Evolutionary conservation across 805 yeast genomes (phyloP).

Genomic region (Lipomyces lipofer): DNA sequence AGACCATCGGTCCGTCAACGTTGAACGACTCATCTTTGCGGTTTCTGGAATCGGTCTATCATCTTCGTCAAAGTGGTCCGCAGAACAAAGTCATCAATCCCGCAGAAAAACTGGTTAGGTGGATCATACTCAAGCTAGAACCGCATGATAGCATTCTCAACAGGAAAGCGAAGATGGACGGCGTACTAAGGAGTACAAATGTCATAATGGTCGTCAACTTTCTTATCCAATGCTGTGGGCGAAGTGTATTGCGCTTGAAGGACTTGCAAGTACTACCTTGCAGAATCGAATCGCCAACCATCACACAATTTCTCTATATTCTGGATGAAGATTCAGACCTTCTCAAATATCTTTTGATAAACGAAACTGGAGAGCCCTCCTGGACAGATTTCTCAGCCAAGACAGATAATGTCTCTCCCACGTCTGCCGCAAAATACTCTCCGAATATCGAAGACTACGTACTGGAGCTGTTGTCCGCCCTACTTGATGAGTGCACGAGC

Average conservation of each 20-base stretch:
- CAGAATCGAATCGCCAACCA: neutral
- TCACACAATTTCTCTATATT: too few relatives aligned
- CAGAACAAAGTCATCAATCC: neutral
- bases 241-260: neutral
- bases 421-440: too few relatives aligned
- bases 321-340: too few relatives aligned
- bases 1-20: constrained; percentile 11
- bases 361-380: too few relatives aligned
- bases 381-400: too few relatives aligned
- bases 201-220: neutral
- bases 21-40: constrained; percentile 13
- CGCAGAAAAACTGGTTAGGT: neutral
- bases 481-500: too few relatives aligned
- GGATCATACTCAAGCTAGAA: neutral
- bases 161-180: neutral
- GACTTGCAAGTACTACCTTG: neutral
- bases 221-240: neutral
- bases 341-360: too few relatives aligned
- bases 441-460: too few relatives aligned
- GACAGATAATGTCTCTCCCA: too few relatives aligned
- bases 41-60: neutral
- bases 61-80: neutral
- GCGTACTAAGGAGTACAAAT: neutral
- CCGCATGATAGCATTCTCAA: neutral
- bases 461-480: too few relatives aligned